phyloP scores from a whole-genome alignment of 306 rosid genomes.

The Castanospermum australe region DNA sequence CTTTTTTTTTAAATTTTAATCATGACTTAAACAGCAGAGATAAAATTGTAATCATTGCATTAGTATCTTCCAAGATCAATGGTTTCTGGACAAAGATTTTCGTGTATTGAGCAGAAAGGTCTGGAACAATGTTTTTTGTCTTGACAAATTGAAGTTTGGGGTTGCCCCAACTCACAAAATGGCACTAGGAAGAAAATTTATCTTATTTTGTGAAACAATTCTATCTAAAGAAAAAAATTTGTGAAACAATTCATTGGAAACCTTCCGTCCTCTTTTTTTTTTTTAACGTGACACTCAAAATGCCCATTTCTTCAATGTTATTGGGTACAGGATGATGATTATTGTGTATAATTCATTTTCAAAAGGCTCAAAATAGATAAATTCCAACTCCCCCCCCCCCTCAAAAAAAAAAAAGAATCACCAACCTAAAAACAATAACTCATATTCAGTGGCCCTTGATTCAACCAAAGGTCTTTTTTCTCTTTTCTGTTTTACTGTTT shows the following conservation, averaged over 20 bases:
- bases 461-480: neutral
- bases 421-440: too few species aligned
- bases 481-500: neutral
- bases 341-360: neutral
- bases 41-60: neutral
- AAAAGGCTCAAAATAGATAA: neutral
- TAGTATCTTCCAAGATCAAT: neutral
- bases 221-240: neutral
- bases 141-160: neutral
- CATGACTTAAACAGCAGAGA: neutral
- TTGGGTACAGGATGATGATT: neutral
- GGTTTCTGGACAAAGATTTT: neutral
- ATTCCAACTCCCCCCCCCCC: neutral
- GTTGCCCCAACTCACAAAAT: slow-evolving; percentile 5
- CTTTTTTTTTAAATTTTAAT: neutral
- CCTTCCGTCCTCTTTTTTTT: neutral
- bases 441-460: neutral
- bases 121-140: too few species aligned
- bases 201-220: neutral
- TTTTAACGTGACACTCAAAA: neutral
- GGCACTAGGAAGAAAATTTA: neutral
- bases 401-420: too few species aligned
- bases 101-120: neutral
- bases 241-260: neutral
- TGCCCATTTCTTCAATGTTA: neutral